A percentile compares a stretch with the other conserved stretches of the same genome.
Conservation (phyloP, 208 protist genomes). For the Crithidia thermophila region DNA sequence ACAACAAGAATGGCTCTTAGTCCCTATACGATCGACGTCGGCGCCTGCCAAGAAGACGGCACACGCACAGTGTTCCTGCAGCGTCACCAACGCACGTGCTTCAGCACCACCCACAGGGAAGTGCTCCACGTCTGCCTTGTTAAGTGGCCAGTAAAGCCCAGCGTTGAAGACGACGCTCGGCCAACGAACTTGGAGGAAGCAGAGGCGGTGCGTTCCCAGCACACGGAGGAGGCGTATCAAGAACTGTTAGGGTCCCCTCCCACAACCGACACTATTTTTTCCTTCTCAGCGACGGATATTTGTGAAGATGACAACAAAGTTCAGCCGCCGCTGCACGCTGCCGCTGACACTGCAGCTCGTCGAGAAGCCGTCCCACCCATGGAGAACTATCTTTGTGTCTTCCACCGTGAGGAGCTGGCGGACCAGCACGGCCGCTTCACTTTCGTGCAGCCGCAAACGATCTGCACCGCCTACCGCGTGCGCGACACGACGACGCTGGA, state of each 20-base stretch:
- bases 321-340: not conserved
- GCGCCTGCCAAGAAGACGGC: constrained; percentile 41
- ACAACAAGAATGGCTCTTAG: constrained; percentile 29
- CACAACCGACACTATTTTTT: not conserved
- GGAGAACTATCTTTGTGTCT: constrained; percentile 78
- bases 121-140: constrained; percentile 70
- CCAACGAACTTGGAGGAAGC: constrained; percentile 10
- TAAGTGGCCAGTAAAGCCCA: constrained; percentile 36
- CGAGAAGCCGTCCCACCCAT: not conserved
- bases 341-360: not conserved
- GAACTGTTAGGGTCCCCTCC: constrained; percentile 3
- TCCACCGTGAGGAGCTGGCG: constrained; percentile 73
- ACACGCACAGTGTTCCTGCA: constrained; percentile 67
- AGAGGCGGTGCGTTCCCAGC: constrained; percentile 20
- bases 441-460: constrained; percentile 47
- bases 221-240: constrained; percentile 22
- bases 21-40: constrained; percentile 71
- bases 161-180: not conserved
- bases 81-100: constrained; percentile 49
- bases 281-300: not conserved
- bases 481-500: constrained; percentile 46
- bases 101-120: constrained; percentile 58
- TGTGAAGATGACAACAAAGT: not conserved
- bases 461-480: constrained; percentile 67
- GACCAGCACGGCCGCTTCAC: constrained; percentile 60